Evolutionary conservation across 768 basidiomycete genomes (phyloP).

Genomic region (Lactifluus hygrophoroides): DNA sequence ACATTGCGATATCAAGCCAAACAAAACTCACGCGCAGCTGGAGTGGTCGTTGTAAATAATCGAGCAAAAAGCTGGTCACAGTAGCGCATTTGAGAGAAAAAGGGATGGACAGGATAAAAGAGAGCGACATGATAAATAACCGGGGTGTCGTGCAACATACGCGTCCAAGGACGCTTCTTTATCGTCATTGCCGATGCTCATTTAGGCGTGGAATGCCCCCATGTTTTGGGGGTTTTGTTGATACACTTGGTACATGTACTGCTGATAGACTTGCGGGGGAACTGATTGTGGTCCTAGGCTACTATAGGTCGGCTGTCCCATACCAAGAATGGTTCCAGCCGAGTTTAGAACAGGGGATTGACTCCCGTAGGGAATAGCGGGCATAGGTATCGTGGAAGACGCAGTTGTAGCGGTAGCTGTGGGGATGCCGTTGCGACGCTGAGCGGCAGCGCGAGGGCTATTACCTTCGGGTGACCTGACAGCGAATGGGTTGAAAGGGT

Average conservation of each 20-base stretch:
- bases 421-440: conserved; percentile 39
- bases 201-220: conserved; percentile 52
- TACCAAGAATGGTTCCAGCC: conserved; percentile 47
- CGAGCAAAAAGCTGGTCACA: conserved; percentile 5
- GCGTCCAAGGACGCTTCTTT: not conserved
- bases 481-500: conserved; percentile 52
- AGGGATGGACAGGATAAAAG: conserved; percentile 7
- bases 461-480: conserved; percentile 40
- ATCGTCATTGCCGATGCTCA: conserved; percentile 11
- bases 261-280: conserved; percentile 65
- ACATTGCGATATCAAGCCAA: conserved; percentile 15
- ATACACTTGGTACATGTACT: conserved; percentile 73
- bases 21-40: conserved; percentile 11
- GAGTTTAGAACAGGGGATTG: conserved; percentile 58
- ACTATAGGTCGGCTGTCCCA: conserved; percentile 59
- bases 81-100: conserved; percentile 3
- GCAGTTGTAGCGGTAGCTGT: conserved; percentile 26
- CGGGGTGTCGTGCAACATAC: conserved; percentile 13
- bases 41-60: conserved; percentile 15
- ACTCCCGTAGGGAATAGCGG: conserved; percentile 42
- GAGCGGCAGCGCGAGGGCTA: conserved; percentile 39
- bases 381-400: conserved; percentile 20
- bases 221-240: conserved; percentile 70
- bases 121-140: conserved; percentile 15
- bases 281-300: conserved; percentile 49